These are phyloP conservation scores for Picochlorum sp. DNA, from an alignment of 139 green algal genomes.

Conservation along the genomic window DNA sequence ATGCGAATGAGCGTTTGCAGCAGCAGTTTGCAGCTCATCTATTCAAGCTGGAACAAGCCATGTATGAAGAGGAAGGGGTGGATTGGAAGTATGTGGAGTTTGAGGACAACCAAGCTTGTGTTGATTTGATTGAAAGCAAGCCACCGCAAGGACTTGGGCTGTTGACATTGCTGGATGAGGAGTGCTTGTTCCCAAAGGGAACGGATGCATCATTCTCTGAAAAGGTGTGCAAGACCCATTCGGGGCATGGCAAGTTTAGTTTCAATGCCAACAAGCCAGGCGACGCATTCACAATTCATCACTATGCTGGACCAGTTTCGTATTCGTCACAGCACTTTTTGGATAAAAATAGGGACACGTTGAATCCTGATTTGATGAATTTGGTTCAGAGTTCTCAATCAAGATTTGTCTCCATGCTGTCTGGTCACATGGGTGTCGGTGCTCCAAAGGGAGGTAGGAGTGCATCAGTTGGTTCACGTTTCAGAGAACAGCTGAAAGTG, in stretches of 20 bases:
- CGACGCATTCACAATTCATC: slow-evolving; percentile 62
- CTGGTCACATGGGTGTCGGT: slow-evolving; percentile 45
- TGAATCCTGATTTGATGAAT: slow-evolving; percentile 68
- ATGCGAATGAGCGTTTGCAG: slow-evolving; percentile 92
- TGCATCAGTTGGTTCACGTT: slow-evolving; percentile 53
- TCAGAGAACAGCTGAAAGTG: slow-evolving; percentile 66
- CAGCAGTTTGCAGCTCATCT: slow-evolving; percentile 89
- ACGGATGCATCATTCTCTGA: slow-evolving; percentile 34
- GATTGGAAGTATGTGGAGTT: slow-evolving; percentile 93
- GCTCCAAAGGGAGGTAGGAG: slow-evolving; percentile 9
- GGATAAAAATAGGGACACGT: slow-evolving; percentile 78
- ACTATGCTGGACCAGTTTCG: slow-evolving; percentile 67
- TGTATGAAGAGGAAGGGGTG: slow-evolving; percentile 84
- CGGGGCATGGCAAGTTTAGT: slow-evolving; percentile 40
- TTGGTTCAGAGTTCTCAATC: slow-evolving; percentile 46
- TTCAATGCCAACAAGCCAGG: slow-evolving; percentile 23
- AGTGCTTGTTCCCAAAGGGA: slow-evolving; percentile 65
- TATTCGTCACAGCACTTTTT: slow-evolving; percentile 58
- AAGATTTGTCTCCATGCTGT: slow-evolving; percentile 47
- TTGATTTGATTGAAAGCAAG: slow-evolving; percentile 77
- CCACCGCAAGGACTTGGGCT: slow-evolving; percentile 63
- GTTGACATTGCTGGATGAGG: slow-evolving; percentile 79
- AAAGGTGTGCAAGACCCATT: slow-evolving; percentile 41
- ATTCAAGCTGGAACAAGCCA: slow-evolving; percentile 80
- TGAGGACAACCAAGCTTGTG: slow-evolving; percentile 85